Conservation (phyloP, 768 basidiomycete species). For the Tephrocybe sp. region DNA sequence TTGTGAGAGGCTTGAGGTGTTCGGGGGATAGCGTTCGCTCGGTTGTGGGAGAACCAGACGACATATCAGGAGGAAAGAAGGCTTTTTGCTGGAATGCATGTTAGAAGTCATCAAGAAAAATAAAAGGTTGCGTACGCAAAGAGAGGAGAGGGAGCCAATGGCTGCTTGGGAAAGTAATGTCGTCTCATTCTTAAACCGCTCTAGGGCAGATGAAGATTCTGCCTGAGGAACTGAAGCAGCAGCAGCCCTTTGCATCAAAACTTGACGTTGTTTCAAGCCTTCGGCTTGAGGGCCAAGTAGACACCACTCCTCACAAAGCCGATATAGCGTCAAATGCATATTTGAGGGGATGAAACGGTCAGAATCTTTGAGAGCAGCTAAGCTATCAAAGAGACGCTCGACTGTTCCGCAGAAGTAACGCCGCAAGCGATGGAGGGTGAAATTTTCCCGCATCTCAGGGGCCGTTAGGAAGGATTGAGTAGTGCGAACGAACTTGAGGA, state of each 20-base stretch:
- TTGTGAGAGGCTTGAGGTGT: slow-evolving; percentile 51
- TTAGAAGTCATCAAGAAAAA: slow-evolving; percentile 18
- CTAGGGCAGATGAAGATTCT: slow-evolving; percentile 49
- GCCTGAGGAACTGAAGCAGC: slow-evolving; percentile 54
- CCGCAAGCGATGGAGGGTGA: slow-evolving; percentile 75
- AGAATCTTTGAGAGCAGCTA: slow-evolving; percentile 67
- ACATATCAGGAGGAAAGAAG: slow-evolving; percentile 63
- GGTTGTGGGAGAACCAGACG: slow-evolving; percentile 61
- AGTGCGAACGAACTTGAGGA: slow-evolving; percentile 84
- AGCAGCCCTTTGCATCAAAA: slow-evolving; percentile 70
- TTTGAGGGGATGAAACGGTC: slow-evolving; percentile 76
- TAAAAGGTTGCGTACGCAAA: slow-evolving; percentile 67
- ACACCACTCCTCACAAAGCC: slow-evolving; percentile 93
- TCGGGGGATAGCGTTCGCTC: slow-evolving; percentile 51
- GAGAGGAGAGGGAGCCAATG: slow-evolving; percentile 82
- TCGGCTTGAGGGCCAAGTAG: slow-evolving; percentile 78
- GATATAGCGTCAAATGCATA: slow-evolving; percentile 78
- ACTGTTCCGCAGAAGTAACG: slow-evolving; percentile 91
- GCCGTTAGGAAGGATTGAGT: slow-evolving; percentile 78
- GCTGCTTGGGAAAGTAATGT: slow-evolving; percentile 76
- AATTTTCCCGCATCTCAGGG: slow-evolving; percentile 71
- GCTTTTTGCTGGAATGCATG: slow-evolving; percentile 65
- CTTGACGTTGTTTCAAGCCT: slow-evolving; percentile 64
- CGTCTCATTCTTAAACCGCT: slow-evolving; percentile 71
- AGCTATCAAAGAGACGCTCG: slow-evolving; percentile 80